phyloP scores from a whole-genome alignment of 345 rosid species.

The Pistacia vera region DNA sequence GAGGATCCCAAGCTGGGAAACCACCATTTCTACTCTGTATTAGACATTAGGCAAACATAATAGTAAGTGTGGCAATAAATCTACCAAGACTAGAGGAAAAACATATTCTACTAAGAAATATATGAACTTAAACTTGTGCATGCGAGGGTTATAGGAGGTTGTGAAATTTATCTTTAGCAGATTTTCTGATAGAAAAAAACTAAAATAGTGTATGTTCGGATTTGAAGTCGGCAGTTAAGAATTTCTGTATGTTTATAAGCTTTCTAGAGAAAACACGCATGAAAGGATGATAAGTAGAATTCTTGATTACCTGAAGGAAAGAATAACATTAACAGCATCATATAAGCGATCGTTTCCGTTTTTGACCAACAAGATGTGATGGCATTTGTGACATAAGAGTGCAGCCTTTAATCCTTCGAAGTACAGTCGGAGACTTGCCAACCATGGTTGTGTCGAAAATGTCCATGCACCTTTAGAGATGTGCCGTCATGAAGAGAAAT shows the following conservation, averaged over 20 bases:
- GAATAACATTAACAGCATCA: slow-evolving; percentile 52
- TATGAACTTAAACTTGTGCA: too few species aligned
- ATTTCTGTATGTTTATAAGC: too few species aligned
- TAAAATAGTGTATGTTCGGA: too few species aligned
- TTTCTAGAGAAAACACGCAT: too few species aligned
- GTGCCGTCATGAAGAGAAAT: slow-evolving; percentile 62
- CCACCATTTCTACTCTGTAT: slow-evolving; percentile 53
- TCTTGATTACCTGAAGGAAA: slow-evolving; percentile 46
- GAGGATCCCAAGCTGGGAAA: slow-evolving; percentile 57
- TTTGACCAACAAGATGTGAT: slow-evolving; percentile 41
- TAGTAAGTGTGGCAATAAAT: neutral
- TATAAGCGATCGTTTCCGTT: slow-evolving; percentile 30
- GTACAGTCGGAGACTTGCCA: slow-evolving; percentile 83
- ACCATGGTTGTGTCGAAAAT: slow-evolving; percentile 61
- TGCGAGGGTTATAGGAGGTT: too few species aligned
- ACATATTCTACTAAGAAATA: too few species aligned
- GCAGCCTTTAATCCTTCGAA: slow-evolving; percentile 69
- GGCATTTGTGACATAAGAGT: slow-evolving; percentile 47
- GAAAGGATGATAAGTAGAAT: neutral
- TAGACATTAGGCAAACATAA: neutral
- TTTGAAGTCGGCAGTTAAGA: too few species aligned
- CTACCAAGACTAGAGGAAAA: neutral
- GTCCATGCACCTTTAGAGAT: slow-evolving; percentile 72
- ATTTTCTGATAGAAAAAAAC: too few species aligned
- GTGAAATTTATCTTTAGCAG: neutral